phyloP scores from a whole-genome alignment of 495 filamentous ascomycete genomes.

The Glarea lozoyensis region DNA sequence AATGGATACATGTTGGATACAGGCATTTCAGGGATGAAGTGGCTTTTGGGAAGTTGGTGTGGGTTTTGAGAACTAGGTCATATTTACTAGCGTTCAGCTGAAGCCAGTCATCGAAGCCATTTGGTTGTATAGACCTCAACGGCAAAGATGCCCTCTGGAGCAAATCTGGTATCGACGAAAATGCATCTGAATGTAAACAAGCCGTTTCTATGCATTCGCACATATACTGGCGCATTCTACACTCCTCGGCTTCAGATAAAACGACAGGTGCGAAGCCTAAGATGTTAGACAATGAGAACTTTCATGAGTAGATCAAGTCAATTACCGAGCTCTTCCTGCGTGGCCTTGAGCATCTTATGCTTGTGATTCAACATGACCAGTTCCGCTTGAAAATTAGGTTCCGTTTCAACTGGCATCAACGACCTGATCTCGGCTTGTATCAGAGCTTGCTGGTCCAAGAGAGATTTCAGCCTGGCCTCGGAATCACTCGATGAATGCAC shows the following conservation, averaged over 20 bases:
- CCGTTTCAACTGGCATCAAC: background rate
- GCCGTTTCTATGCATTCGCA: background rate
- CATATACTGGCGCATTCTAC: background rate
- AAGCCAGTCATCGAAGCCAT: background rate
- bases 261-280: background rate
- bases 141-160: background rate
- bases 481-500: background rate
- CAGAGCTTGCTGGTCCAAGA: background rate
- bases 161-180: background rate
- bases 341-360: background rate
- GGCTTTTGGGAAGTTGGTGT: background rate
- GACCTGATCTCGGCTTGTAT: background rate
- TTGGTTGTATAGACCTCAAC: background rate
- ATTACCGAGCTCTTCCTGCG: background rate
- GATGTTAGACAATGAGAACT: background rate
- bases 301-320: background rate
- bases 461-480: background rate
- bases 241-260: conserved; percentile 1
- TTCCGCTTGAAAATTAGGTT: background rate
- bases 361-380: background rate
- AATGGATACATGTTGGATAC: background rate
- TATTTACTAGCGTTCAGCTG: background rate
- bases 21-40: background rate
- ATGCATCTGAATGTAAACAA: background rate
- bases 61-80: background rate